These are phyloP conservation scores for Oryza brachyantha DNA, from an alignment of 176 grass and related monocot genomes.

Conservation along the genomic window DNA sequence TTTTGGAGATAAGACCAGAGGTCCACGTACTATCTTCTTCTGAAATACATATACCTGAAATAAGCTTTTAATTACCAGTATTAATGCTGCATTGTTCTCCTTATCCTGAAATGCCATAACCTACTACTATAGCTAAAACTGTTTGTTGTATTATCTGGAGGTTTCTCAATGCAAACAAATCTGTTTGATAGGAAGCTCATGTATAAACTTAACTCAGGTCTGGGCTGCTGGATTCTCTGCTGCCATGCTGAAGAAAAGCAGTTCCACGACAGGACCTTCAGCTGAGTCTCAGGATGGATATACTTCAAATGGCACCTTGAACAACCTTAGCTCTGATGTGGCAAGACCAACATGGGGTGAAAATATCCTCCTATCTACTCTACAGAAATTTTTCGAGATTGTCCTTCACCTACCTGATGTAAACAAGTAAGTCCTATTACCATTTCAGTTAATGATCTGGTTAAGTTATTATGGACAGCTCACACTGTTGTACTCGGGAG, in stretches of 20 bases:
- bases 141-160: background rate
- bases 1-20: slow-evolving; percentile 85
- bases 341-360: slow-evolving; percentile 50
- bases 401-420: slow-evolving; percentile 67
- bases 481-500: background rate
- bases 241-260: slow-evolving; percentile 77
- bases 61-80: background rate
- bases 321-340: slow-evolving; percentile 37
- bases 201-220: slow-evolving; percentile 51
- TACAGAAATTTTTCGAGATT: slow-evolving; percentile 71
- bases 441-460: background rate
- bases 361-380: slow-evolving; percentile 63
- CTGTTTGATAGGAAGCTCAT: slow-evolving; percentile 29
- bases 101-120: background rate
- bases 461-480: slow-evolving; percentile 8
- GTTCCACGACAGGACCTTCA: slow-evolving; percentile 46
- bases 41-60: background rate
- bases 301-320: slow-evolving; percentile 40
- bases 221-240: slow-evolving; percentile 98
- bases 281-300: slow-evolving; percentile 37
- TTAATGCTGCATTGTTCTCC: background rate
- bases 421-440: slow-evolving; percentile 58
- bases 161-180: slow-evolving; percentile 1
- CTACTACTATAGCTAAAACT: background rate
- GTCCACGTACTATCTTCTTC: slow-evolving; percentile 34